phyloP scores from a whole-genome alignment of 768 basidiomycete genomes.

The Tylopilus sp. region DNA sequence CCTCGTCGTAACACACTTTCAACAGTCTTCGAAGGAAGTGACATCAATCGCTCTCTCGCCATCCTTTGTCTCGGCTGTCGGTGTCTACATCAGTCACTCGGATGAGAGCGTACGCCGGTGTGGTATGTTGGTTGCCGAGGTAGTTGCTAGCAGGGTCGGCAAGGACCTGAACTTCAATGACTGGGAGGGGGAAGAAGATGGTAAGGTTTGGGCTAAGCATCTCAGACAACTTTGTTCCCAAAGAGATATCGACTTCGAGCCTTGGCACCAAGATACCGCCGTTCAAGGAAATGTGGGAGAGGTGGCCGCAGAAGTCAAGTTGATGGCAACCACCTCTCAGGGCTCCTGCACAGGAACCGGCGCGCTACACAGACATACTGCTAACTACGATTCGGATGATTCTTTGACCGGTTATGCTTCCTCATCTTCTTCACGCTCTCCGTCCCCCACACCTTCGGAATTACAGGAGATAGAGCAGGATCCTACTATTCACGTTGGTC shows the following conservation, averaged over 20 bases:
- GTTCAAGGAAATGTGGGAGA: constrained; percentile 6
- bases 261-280: constrained; percentile 17
- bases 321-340: background rate
- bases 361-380: constrained; percentile 11
- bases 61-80: constrained; percentile 64
- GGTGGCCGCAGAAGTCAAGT: constrained; percentile 10
- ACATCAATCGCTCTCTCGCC: constrained; percentile 50
- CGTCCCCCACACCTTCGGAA: constrained; percentile 79
- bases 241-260: constrained; percentile 50
- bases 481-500: constrained; percentile 70
- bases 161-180: constrained; percentile 74
- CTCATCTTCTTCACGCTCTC: constrained; percentile 59
- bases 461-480: constrained; percentile 83
- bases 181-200: constrained; percentile 77
- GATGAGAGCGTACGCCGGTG: constrained; percentile 76
- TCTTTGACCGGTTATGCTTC: constrained; percentile 77
- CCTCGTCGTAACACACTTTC: constrained; percentile 58
- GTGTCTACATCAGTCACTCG: constrained; percentile 73
- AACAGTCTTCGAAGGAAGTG: constrained; percentile 44
- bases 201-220: constrained; percentile 59
- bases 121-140: constrained; percentile 91
- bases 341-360: background rate
- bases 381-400: constrained; percentile 75
- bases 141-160: constrained; percentile 57
- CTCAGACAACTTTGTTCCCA: constrained; percentile 51